Conservation (phyloP, 768 basidiomycete species). For the Kwoniella shandongensis region DNA sequence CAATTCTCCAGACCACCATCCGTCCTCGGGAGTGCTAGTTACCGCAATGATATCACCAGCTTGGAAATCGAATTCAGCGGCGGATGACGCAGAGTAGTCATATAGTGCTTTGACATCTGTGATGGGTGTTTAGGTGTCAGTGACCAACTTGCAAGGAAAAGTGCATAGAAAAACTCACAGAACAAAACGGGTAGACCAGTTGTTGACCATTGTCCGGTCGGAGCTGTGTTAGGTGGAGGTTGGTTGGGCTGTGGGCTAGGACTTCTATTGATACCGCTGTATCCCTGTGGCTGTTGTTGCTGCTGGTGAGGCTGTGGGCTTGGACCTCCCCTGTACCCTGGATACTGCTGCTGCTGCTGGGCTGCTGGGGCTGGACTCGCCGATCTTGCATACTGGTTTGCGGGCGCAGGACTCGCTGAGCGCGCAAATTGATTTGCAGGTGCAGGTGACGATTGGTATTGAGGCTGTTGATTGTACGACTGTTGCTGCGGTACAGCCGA, state of each 20-base stretch:
- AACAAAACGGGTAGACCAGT: slow-evolving; percentile 80
- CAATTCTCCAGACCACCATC: slow-evolving; percentile 86
- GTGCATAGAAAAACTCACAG: slow-evolving; percentile 59
- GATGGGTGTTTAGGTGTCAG: too few species aligned
- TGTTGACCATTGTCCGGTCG: slow-evolving; percentile 77
- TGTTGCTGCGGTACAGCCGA: slow-evolving; percentile 9
- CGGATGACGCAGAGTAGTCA: slow-evolving; percentile 72
- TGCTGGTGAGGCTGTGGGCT: slow-evolving; percentile 35
- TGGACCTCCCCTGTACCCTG: slow-evolving; percentile 10
- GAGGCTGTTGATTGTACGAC: slow-evolving; percentile 1
- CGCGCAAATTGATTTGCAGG: slow-evolving; percentile 1
- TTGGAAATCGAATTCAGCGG: slow-evolving; percentile 96
- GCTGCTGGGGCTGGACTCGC: slow-evolving; percentile 39
- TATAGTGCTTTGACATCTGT: slow-evolving; percentile 71
- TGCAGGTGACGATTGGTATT: slow-evolving; percentile 5
- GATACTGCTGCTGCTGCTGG: slow-evolving; percentile 19
- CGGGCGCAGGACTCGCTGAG: slow-evolving; percentile 9
- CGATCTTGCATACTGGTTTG: slow-evolving; percentile 29
- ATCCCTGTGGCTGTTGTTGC: slow-evolving; percentile 22
- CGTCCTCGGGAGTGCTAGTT: slow-evolving; percentile 88
- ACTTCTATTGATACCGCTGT: slow-evolving; percentile 18
- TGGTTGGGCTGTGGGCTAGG: slow-evolving; percentile 52
- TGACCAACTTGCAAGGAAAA: not conserved
- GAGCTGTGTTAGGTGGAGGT: slow-evolving; percentile 55
- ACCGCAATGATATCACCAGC: slow-evolving; percentile 93